Conservation (phyloP, 2,329 filamentous ascomycete species). For the Colletotrichum lentis region DNA sequence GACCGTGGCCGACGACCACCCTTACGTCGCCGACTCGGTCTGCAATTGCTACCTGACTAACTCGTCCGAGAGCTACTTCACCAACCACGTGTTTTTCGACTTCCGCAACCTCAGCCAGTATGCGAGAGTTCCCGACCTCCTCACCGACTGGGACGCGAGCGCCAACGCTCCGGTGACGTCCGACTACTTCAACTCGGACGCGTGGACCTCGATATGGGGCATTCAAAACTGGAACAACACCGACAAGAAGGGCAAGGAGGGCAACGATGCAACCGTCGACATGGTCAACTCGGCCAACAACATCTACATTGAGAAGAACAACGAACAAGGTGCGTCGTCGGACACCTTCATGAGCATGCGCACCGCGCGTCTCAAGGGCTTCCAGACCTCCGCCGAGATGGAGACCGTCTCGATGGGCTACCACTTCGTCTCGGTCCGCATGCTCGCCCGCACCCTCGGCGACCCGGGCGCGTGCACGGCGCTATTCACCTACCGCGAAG, state of each 20-base stretch:
- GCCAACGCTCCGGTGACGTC: slow-evolving; percentile 47
- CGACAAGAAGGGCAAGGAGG: slow-evolving; percentile 34
- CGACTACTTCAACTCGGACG: slow-evolving; percentile 49
- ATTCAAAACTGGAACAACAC: slow-evolving; percentile 54
- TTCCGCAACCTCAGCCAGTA: slow-evolving; percentile 55
- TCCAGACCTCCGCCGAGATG: slow-evolving; percentile 60
- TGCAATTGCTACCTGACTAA: slow-evolving; percentile 62
- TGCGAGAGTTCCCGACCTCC: slow-evolving; percentile 48
- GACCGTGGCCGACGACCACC: slow-evolving; percentile 29
- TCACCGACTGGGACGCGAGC: slow-evolving; percentile 44
- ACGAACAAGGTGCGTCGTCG: slow-evolving; percentile 46
- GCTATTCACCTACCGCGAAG: slow-evolving; percentile 61
- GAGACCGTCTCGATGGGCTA: slow-evolving; percentile 50
- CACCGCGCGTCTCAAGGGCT: slow-evolving; percentile 53
- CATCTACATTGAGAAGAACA: slow-evolving; percentile 56
- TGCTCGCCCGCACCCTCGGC: slow-evolving; percentile 60
- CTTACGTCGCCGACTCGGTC: slow-evolving; percentile 45
- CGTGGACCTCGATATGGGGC: slow-evolving; percentile 51
- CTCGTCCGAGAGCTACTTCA: slow-evolving; percentile 55
- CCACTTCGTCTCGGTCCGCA: slow-evolving; percentile 56
- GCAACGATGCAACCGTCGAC: slow-evolving; percentile 44
- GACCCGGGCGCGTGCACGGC: slow-evolving; percentile 59
- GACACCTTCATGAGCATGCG: slow-evolving; percentile 59
- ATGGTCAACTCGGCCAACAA: slow-evolving; percentile 56
- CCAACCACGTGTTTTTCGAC: slow-evolving; percentile 59